Conservation (phyloP, 306 rosid genomes). For the Cucumis hystrix region DNA sequence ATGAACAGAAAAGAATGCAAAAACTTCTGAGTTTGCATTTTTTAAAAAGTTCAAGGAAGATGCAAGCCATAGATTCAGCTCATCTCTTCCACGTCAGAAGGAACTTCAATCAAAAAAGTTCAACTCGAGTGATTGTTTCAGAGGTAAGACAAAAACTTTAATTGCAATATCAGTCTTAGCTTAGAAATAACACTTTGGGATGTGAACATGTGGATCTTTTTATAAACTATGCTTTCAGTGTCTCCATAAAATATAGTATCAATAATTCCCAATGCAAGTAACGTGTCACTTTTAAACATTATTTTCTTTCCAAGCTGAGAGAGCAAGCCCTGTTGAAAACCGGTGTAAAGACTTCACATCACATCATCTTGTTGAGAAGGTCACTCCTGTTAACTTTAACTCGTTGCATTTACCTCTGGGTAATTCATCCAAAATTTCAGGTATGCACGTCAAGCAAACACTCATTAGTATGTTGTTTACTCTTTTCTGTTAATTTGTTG, state of each 20-base stretch:
- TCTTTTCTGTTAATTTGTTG: not conserved
- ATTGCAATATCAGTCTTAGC: not conserved
- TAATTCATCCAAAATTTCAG: conserved; percentile 23
- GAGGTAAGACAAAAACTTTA: conserved; percentile 23
- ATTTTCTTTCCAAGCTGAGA: conserved; percentile 29
- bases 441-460: conserved; percentile 19
- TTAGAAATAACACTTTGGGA: not conserved
- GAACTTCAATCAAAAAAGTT: conserved; percentile 12
- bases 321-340: conserved; percentile 4
- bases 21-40: conserved; percentile 80
- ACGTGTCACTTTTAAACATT: not conserved
- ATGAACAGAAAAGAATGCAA: conserved; percentile 31
- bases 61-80: conserved; percentile 17
- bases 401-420: conserved; percentile 22
- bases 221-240: not conserved
- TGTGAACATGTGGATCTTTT: not conserved
- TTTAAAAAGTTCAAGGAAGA: conserved; percentile 61
- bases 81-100: conserved; percentile 17
- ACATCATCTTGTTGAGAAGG: conserved; percentile 14
- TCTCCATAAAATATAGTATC: not conserved
- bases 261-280: not conserved
- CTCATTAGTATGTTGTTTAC: not conserved
- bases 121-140: conserved; percentile 16
- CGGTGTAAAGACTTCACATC: conserved; percentile 12
- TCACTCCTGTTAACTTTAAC: conserved; percentile 16